Conservation (phyloP, 352 stramenopile species). For the Pilasporangium apinafurcum region DNA sequence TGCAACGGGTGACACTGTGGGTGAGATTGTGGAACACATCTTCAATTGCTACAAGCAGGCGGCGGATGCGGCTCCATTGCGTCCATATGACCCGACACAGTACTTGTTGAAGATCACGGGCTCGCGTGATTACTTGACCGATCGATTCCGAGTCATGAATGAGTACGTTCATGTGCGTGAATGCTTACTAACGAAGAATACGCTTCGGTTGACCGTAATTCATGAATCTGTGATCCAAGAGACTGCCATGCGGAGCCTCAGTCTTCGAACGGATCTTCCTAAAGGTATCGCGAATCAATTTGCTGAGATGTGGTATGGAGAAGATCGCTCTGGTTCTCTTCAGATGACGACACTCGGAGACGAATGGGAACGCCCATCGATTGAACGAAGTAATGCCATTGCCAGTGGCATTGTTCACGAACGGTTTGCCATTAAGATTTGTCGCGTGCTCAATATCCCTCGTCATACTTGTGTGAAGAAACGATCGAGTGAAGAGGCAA, state of each 20-base stretch:
- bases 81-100: slow-evolving; percentile 72
- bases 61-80: slow-evolving; percentile 64
- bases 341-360: slow-evolving; percentile 72
- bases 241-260: slow-evolving; percentile 70
- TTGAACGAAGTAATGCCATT: slow-evolving; percentile 22
- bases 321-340: slow-evolving; percentile 48
- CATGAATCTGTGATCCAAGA: slow-evolving; percentile 84
- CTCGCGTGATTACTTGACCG: slow-evolving; percentile 83
- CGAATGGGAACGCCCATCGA: slow-evolving; percentile 51
- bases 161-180: slow-evolving; percentile 87
- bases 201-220: slow-evolving; percentile 77
- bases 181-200: slow-evolving; percentile 83
- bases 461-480: slow-evolving; percentile 60
- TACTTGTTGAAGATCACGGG: slow-evolving; percentile 84
- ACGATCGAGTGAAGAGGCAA: slow-evolving; percentile 61
- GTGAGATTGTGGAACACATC: slow-evolving; percentile 84
- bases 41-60: slow-evolving; percentile 86
- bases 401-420: slow-evolving; percentile 54
- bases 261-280: slow-evolving; percentile 59
- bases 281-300: slow-evolving; percentile 40
- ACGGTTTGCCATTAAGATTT: slow-evolving; percentile 63
- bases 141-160: slow-evolving; percentile 76
- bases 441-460: slow-evolving; percentile 80
- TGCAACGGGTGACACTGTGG: slow-evolving; percentile 73
- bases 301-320: slow-evolving; percentile 43